Conservation (phyloP, 2,329 filamentous ascomycete genomes). For the Elsinoe fawcettii region DNA sequence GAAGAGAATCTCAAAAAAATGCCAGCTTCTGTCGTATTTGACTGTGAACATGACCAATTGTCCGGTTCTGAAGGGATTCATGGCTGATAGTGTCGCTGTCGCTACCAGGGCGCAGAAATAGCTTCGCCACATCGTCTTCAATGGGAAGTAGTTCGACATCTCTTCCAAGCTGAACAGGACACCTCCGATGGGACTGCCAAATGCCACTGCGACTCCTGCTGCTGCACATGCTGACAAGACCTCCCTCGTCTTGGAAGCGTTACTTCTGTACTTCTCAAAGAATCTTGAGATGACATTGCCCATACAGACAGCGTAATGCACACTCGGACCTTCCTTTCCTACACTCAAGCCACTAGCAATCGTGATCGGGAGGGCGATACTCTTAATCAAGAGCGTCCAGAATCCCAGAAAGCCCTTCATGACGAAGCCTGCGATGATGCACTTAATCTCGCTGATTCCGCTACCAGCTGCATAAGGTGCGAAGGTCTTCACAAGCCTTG, state of each 20-base stretch:
- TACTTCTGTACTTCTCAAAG: conserved; percentile 85
- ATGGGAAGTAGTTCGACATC: conserved; percentile 91
- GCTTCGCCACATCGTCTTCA: conserved; percentile 96
- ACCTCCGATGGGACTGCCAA: conserved; percentile 93
- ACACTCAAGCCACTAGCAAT: conserved; percentile 92
- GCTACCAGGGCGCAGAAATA: conserved; percentile 97
- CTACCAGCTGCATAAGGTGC: conserved; percentile 94
- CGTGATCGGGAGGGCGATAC: conserved; percentile 77
- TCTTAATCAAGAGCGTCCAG: conserved; percentile 91
- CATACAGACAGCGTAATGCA: conserved; percentile 97
- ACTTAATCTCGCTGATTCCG: conserved; percentile 98
- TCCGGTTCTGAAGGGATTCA: conserved; percentile 96
- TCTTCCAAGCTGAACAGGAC: conserved; percentile 96
- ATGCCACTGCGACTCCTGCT: conserved; percentile 90
- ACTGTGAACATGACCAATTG: conserved; percentile 99
- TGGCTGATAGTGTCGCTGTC: conserved; percentile 83
- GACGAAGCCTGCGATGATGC: conserved; percentile 95
- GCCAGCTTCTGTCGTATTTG: conserved; percentile 90
- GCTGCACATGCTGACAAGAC: conserved; percentile 91
- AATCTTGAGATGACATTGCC: conserved; percentile 92
- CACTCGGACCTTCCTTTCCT: conserved; percentile 93
- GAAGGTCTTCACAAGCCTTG: conserved; percentile 78
- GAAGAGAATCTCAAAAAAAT: conserved; percentile 92
- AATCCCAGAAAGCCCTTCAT: conserved; percentile 97
- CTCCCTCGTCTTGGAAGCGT: conserved; percentile 89